phyloP scores from a whole-genome alignment of 202 grass and related monocot genomes.

The Cymbopogon flexuosus region DNA sequence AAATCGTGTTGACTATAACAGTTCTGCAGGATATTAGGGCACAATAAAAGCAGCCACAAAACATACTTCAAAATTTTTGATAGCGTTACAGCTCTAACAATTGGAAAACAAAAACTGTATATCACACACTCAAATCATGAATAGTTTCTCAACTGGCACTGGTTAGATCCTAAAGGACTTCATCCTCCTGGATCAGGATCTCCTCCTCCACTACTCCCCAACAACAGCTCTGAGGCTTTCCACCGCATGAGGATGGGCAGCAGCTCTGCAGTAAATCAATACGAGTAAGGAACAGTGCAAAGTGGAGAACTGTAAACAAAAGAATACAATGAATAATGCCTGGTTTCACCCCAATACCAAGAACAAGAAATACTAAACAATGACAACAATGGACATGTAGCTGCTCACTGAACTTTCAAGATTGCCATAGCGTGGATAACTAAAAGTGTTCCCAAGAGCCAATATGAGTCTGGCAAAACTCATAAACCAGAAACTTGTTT shows the following conservation, averaged over 20 bases:
- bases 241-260: slow-evolving; percentile 27
- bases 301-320: background rate
- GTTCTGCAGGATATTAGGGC: background rate
- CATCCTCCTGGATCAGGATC: background rate
- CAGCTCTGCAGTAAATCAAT: slow-evolving; percentile 46
- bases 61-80: background rate
- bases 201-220: background rate
- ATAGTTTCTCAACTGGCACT: background rate
- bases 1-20: background rate
- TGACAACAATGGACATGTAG: background rate
- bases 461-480: background rate
- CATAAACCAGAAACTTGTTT: background rate
- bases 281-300: background rate
- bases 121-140: background rate
- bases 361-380: background rate
- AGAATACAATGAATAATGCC: background rate
- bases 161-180: background rate
- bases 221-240: background rate
- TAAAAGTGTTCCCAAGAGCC: background rate
- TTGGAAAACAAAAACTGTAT: background rate
- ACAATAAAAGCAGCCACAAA: background rate
- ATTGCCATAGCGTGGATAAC: background rate
- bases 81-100: background rate
- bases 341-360: background rate
- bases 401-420: background rate